Evolutionary conservation across 345 rosid genomes (phyloP).

Genomic region (Melastoma malabathricum): DNA sequence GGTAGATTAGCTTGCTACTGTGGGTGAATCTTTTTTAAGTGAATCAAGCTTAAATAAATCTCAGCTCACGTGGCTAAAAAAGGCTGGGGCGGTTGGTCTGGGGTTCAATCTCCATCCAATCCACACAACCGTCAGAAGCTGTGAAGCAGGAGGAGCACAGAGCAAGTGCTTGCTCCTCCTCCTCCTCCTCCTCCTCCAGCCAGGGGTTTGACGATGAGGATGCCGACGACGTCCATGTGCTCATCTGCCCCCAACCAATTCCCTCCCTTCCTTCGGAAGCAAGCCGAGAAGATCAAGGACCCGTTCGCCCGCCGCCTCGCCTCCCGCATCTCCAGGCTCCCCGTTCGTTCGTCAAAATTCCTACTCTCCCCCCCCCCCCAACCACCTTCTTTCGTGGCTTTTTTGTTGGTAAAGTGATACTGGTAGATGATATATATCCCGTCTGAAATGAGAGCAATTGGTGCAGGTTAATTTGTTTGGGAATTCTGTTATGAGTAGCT

Average conservation of each 20-base stretch:
- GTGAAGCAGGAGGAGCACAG: conserved; percentile 1
- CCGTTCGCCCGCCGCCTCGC: conserved; percentile 47
- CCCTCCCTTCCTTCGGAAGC: conserved; percentile 50
- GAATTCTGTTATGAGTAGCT: conserved; percentile 56
- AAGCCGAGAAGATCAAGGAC: conserved; percentile 42
- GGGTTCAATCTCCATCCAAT: too few relatives aligned
- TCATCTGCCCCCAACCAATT: conserved; percentile 9
- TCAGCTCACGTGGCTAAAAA: too few relatives aligned
- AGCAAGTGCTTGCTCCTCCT: too few relatives aligned
- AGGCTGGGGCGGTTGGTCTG: too few relatives aligned
- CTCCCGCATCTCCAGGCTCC: conserved; percentile 42
- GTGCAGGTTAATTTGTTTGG: conserved; percentile 46
- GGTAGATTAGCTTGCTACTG: too few relatives aligned
- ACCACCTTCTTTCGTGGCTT: neutral
- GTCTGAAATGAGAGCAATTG: neutral
- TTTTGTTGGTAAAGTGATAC: too few relatives aligned
- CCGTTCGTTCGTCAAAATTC: conserved; percentile 19
- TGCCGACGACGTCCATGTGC: conserved; percentile 3
- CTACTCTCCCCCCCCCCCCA: conserved; percentile 2
- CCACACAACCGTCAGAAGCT: too few relatives aligned
- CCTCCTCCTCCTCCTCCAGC: too few relatives aligned
- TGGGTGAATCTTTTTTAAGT: too few relatives aligned
- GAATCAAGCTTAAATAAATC: too few relatives aligned
- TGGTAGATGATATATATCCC: too few relatives aligned
- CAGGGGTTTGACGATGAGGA: neutral